Base-by-base conservation (phyloP, 345 rosid species). In the Capsella bursapastoris region DNA sequence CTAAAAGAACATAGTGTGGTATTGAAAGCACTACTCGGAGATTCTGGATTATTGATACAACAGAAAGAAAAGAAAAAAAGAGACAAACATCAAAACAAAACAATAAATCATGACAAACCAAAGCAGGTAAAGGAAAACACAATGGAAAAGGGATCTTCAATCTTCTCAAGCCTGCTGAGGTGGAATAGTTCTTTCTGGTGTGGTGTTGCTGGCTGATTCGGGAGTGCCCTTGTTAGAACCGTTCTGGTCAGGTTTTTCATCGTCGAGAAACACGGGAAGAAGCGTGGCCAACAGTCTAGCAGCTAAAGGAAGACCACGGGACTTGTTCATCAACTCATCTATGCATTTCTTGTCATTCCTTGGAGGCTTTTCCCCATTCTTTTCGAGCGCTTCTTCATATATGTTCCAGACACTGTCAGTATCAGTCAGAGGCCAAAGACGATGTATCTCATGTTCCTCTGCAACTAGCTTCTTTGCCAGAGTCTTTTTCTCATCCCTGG, bases 241-340 rank as follows among this genome's bases (percentile, higher is more conserved):
- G 18, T n/a, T 31, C 29, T 3, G 9, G 7, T 45, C 25, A 2
- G 6, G 0, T 1, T 3, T 13, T 12, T 75, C 74, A 43, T 22
- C 41, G 1, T 75, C 79, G 34, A 75, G 57, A 53, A 68, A 61
- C 64, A 68, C 70, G 0, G 79, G 79, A 25, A 0, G 1, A 59
- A 81, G 75, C 50, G 40, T 18, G 34, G 83, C 83, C 72, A 81
- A 38, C 25, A 70, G 16, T 63, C 64, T 75, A 15, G 71, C 73
- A 58, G 83, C 87, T 10, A 82, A 9, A 16, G 87, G 87, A 70
- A 84, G 73, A 72, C 87, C 89, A 63, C 83, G 78, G 53, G 84
- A 70, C 78, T 86, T 80, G 40, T 71, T 72, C 60, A 34, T 64
- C 28, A 75, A 51, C 70, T 75, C 74, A 10, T 75, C 74, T 32